phyloP scores from a whole-genome alignment of 176 grass and related monocot species.

The Triticum timopheevii region DNA sequence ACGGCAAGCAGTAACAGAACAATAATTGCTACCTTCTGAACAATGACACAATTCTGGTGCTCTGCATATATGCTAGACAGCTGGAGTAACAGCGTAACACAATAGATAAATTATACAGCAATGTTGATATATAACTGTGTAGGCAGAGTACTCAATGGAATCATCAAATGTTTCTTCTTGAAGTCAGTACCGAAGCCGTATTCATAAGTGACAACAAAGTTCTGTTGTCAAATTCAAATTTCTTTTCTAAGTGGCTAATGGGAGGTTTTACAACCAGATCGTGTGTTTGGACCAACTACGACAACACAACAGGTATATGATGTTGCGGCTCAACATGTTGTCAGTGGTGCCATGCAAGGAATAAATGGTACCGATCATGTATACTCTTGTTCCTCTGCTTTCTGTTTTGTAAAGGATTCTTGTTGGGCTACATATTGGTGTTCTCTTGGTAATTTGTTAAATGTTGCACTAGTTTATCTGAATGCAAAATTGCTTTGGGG shows the following conservation, averaged over 20 bases:
- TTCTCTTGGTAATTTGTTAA: background rate
- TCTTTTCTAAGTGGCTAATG: background rate
- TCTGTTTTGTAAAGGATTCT: constrained; percentile 7
- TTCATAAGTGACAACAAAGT: background rate
- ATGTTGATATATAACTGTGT: background rate
- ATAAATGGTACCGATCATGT: constrained; percentile 71
- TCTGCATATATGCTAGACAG: background rate
- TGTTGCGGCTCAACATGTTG: constrained; percentile 97
- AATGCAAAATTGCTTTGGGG: background rate
- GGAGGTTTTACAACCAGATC: constrained; percentile 48
- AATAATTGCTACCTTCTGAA: background rate
- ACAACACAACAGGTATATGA: constrained; percentile 99
- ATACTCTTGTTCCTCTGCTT: background rate
- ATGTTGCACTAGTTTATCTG: background rate
- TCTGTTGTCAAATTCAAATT: constrained; percentile 12
- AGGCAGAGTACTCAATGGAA: background rate
- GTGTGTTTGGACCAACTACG: constrained; percentile 97
- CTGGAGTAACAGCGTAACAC: background rate
- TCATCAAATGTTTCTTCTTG: background rate
- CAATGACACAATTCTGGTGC: background rate
- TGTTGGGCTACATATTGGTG: background rate
- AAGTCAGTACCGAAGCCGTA: background rate
- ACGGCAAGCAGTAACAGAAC: background rate
- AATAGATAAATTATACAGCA: background rate
- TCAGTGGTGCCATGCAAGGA: constrained; percentile 91